Conservation (phyloP, 1,139 yeast species). For the Geotrichum macrosporum region DNA sequence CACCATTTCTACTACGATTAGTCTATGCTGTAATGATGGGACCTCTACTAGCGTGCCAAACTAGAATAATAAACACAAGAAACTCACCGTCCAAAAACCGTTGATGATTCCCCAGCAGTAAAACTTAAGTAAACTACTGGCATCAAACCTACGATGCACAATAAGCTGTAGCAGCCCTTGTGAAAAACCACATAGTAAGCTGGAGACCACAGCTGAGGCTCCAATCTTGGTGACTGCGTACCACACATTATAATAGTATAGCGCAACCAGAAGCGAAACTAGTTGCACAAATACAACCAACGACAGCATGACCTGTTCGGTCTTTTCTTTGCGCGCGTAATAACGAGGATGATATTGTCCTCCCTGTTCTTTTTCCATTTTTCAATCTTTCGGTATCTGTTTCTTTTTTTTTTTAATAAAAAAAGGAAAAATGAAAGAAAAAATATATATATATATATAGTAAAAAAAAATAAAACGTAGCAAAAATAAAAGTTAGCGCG, state of each 20-base stretch:
- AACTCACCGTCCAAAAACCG: constrained; percentile 38
- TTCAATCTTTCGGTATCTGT: no score
- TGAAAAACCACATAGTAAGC: constrained; percentile 36
- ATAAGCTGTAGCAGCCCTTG: constrained; percentile 36
- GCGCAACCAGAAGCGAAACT: constrained; percentile 4
- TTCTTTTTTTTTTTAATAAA: no score
- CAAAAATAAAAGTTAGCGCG: no score
- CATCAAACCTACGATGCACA: constrained; percentile 24
- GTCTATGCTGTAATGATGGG: no score
- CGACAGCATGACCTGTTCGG: constrained; percentile 8
- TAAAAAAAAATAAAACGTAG: no score
- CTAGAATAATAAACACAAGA: no score
- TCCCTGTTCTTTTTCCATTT: not conserved
- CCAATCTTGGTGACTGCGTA: constrained; percentile 32
- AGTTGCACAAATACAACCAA: constrained; percentile 13
- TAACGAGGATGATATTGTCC: not conserved
- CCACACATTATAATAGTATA: constrained; percentile 27
- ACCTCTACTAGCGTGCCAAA: no score
- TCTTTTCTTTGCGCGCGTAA: not conserved
- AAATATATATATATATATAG: no score
- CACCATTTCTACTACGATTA: constrained; percentile 37
- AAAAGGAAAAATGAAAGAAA: no score
- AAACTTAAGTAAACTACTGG: constrained; percentile 33
- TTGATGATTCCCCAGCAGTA: constrained; percentile 40
- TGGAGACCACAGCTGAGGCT: constrained; percentile 36